phyloP scores from a whole-genome alignment of 176 grass and related monocot genomes.

The Leersia perrieri region DNA sequence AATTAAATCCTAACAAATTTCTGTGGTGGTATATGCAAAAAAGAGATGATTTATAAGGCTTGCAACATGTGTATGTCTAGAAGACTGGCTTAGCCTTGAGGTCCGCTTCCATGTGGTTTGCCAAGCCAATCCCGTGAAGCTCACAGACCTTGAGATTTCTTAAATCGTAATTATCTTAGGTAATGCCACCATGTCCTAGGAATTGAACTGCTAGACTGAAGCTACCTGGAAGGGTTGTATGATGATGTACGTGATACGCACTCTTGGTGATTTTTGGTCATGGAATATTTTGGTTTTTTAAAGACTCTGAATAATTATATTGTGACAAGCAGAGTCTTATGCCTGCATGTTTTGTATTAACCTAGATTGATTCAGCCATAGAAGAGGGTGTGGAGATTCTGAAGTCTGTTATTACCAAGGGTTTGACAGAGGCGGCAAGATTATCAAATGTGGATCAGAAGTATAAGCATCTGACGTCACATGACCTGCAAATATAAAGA shows the following conservation, averaged over 20 bases:
- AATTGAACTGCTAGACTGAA: neutral
- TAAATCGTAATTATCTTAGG: neutral
- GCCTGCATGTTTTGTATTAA: slow-evolving; percentile 30
- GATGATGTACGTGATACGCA: neutral
- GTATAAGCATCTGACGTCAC: slow-evolving; percentile 74
- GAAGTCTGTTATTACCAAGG: slow-evolving; percentile 60
- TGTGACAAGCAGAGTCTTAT: neutral
- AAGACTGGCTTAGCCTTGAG: neutral
- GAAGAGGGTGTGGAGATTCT: slow-evolving; percentile 70
- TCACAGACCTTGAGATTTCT: neutral
- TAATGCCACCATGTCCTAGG: neutral
- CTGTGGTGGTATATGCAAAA: neutral
- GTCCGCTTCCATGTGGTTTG: neutral
- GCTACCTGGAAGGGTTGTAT: neutral
- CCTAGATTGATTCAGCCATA: slow-evolving; percentile 74
- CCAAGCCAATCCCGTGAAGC: neutral
- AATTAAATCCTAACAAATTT: neutral
- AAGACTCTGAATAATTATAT: neutral
- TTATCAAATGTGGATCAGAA: slow-evolving; percentile 69
- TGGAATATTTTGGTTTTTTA: neutral
- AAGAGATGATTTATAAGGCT: neutral
- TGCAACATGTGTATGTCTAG: neutral
- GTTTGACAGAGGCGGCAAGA: slow-evolving; percentile 54
- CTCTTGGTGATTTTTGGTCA: neutral
- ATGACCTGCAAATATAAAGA: slow-evolving; percentile 45